Evolutionary conservation across 768 basidiomycete genomes (phyloP).

Genomic region (Agrocybe praecox): DNA sequence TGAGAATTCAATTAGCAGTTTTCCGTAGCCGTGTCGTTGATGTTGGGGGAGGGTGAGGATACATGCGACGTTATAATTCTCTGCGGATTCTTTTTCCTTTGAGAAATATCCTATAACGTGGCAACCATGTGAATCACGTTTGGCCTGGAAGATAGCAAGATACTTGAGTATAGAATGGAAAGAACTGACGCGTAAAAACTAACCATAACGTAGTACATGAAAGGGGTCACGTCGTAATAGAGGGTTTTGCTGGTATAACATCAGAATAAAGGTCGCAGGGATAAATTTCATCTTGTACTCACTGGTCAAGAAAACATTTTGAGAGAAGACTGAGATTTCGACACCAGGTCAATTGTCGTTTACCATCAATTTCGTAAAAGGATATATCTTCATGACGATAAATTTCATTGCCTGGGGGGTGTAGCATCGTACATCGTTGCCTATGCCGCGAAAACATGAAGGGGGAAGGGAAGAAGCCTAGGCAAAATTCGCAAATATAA

Average conservation of each 20-base stretch:
- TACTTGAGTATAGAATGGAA: constrained; percentile 3
- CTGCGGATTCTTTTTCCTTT: constrained; percentile 98
- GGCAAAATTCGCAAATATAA: constrained; percentile 98
- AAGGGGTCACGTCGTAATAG: constrained; percentile 99
- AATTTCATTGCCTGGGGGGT: constrained; percentile 99
- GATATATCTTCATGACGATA: constrained; percentile 97
- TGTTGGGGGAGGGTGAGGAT: constrained; percentile 98
- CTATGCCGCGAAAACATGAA: constrained; percentile 94
- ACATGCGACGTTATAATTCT: constrained; percentile 98
- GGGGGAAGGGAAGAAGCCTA: constrained; percentile 87
- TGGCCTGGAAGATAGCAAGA: constrained; percentile 58
- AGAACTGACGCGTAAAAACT: constrained; percentile 20
- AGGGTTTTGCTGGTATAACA: constrained; percentile 78
- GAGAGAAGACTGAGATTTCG: constrained; percentile 94
- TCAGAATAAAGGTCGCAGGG: constrained; percentile 16
- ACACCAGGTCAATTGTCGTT: constrained; percentile 95
- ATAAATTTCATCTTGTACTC: constrained; percentile 32
- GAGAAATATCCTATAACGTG: constrained; percentile 98
- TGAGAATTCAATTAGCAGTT: constrained; percentile 95
- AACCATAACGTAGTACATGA: constrained; percentile 99
- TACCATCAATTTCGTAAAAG: constrained; percentile 98
- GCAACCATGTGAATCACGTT: constrained; percentile 87
- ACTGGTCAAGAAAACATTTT: constrained; percentile 99
- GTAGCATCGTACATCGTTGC: constrained; percentile 84
- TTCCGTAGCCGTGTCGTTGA: constrained; percentile 95